Percentiles rank a stretch among this genome's conserved stretches.
Conservation (phyloP, 2,329 filamentous ascomycete genomes). For the Emergomyces africanus region DNA sequence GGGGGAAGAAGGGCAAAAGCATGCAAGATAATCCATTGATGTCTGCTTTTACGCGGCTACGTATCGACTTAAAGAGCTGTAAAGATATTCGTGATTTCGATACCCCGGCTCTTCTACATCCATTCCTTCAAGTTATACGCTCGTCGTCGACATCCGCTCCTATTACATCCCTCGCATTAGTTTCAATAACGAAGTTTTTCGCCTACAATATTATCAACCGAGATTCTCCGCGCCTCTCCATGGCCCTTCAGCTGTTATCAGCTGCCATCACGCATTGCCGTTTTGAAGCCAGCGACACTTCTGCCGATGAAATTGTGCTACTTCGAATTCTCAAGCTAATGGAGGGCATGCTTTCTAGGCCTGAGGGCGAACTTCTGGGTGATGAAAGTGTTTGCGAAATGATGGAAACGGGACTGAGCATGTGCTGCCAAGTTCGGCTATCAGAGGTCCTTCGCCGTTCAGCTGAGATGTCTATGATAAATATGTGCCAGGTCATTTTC, state of each 20-base stretch:
- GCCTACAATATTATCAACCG: conserved; percentile 83
- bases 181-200: conserved; percentile 92
- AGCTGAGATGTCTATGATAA: conserved; percentile 93
- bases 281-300: conserved; percentile 90
- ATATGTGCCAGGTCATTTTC: conserved; percentile 99
- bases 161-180: conserved; percentile 86
- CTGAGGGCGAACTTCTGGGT: conserved; percentile 82
- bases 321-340: conserved; percentile 91
- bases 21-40: conserved; percentile 97
- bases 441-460: conserved; percentile 83
- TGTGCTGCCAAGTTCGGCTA: conserved; percentile 87
- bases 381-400: conserved; percentile 98
- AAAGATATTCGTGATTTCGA: conserved; percentile 88
- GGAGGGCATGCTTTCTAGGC: conserved; percentile 95
- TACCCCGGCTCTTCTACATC: conserved; percentile 75
- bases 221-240: conserved; percentile 70
- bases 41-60: conserved; percentile 79
- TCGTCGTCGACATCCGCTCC: conserved; percentile 92
- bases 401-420: conserved; percentile 96
- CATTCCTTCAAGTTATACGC: conserved; percentile 92
- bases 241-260: conserved; percentile 89
- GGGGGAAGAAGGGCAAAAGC: conserved; percentile 92
- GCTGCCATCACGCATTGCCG: conserved; percentile 94
- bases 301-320: conserved; percentile 89
- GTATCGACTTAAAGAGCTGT: conserved; percentile 74